Percentiles rank a stretch among this genome's conserved stretches.
Conservation (phyloP, 2,329 filamentous ascomycete species). For the Fusarium scirpi region DNA sequence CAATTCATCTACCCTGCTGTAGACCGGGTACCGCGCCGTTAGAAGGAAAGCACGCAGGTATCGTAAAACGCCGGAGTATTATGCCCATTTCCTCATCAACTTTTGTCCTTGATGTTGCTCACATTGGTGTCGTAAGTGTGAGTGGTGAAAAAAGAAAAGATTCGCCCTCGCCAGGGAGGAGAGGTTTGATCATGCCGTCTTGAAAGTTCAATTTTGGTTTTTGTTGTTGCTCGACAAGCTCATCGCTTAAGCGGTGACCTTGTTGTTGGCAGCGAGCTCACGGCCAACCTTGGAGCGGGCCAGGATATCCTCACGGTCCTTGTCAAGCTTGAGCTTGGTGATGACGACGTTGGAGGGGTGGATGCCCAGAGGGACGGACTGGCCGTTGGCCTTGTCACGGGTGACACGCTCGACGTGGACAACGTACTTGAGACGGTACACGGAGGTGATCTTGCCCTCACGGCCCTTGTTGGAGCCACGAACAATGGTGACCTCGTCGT, state of each 20-base stretch:
- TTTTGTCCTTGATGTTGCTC: conserved; percentile 42
- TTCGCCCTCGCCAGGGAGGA: conserved; percentile 40
- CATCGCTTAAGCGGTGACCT: conserved; percentile 67
- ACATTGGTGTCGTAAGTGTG: conserved; percentile 29
- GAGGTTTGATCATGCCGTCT: conserved; percentile 38
- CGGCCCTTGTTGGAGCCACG: conserved; percentile 96
- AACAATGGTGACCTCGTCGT: conserved; percentile 93
- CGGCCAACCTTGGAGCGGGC: conserved; percentile 86
- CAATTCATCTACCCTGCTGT: conserved; percentile 58
- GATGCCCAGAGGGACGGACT: conserved; percentile 93
- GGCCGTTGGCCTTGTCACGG: conserved; percentile 97
- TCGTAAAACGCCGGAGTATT: conserved; percentile 55
- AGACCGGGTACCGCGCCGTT: conserved; percentile 48
- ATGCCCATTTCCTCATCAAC: conserved; percentile 53
- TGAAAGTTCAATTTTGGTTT: conserved; percentile 25
- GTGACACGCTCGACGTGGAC: conserved; percentile 97
- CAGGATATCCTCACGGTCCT: conserved; percentile 90
- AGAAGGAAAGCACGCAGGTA: conserved; percentile 47
- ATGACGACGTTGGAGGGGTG: conserved; percentile 97
- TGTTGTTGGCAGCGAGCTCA: conserved; percentile 79
- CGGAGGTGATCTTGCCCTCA: conserved; percentile 97
- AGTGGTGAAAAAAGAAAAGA: conserved; percentile 36
- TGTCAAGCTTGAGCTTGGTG: conserved; percentile 98
- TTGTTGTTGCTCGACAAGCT: conserved; percentile 40
- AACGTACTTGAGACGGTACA: conserved; percentile 98